A percentile compares a stretch with the other conserved stretches of the same genome.
These are phyloP conservation scores for Ascosphaera pollenicola DNA, from an alignment of 2,329 filamentous ascomycete species.

Conservation along the genomic window DNA sequence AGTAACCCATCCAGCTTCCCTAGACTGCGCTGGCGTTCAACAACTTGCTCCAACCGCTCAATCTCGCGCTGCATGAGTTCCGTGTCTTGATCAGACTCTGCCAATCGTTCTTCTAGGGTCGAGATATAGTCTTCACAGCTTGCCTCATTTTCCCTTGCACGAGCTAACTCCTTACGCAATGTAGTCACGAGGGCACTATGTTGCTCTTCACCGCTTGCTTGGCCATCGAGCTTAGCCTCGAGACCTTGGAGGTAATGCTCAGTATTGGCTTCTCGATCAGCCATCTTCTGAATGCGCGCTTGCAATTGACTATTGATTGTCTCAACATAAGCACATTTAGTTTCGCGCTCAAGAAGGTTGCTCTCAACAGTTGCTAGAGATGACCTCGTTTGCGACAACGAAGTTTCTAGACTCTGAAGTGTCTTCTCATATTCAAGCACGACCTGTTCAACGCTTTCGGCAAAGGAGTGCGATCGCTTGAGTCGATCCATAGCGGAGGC, in stretches of 20 bases:
- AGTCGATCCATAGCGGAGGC: conserved; percentile 57
- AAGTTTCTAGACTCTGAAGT: conserved; percentile 80
- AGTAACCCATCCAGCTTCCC: conserved; percentile 86
- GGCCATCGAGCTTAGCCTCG: conserved; percentile 73
- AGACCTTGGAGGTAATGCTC: conserved; percentile 85
- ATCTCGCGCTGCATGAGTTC: conserved; percentile 96
- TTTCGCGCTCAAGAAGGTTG: conserved; percentile 73
- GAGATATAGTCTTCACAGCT: conserved; percentile 93
- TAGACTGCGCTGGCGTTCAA: conserved; percentile 84
- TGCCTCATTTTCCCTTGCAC: conserved; percentile 72
- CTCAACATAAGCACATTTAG: conserved; percentile 78
- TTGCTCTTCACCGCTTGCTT: conserved; percentile 80
- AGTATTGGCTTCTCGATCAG: conserved; percentile 77
- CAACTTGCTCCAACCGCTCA: conserved; percentile 77
- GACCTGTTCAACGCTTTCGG: conserved; percentile 85
- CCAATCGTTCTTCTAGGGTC: conserved; percentile 80
- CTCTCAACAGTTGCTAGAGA: conserved; percentile 73
- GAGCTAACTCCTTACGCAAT: conserved; percentile 72
- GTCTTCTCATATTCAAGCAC: conserved; percentile 98
- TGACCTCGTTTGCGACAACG: conserved; percentile 66
- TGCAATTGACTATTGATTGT: conserved; percentile 83
- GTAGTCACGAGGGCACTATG: conserved; percentile 68
- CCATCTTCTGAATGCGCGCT: conserved; percentile 69
- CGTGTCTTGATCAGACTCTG: conserved; percentile 86
- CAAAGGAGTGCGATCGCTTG: conserved; percentile 89